Conservation (phyloP, 2,329 filamentous ascomycete genomes). For the Sporothrix sp. region DNA sequence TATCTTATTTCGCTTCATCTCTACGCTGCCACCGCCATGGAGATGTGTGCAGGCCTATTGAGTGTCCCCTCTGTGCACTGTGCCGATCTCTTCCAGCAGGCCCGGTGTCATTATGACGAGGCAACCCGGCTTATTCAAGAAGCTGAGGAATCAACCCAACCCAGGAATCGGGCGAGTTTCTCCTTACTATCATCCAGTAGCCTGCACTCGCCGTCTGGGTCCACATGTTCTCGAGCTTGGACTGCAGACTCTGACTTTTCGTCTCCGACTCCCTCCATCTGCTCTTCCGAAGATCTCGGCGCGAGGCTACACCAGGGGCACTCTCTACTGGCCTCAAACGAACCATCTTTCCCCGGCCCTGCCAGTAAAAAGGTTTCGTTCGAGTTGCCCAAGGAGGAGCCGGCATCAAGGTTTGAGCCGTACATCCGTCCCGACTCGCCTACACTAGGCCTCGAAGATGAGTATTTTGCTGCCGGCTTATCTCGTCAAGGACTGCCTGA, state of each 20-base stretch:
- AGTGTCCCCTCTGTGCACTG: constrained; percentile 37
- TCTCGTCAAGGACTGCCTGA: constrained; percentile 22
- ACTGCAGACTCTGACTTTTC: constrained; percentile 35
- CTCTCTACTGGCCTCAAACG: not conserved
- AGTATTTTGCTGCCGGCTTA: constrained; percentile 24
- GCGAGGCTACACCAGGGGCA: constrained; percentile 16
- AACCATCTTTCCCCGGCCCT: constrained; percentile 15
- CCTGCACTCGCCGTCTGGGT: constrained; percentile 38
- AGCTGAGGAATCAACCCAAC: constrained; percentile 33
- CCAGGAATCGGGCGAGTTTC: constrained; percentile 30
- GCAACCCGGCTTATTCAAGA: constrained; percentile 39
- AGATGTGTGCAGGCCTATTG: constrained; percentile 44
- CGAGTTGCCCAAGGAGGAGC: constrained; percentile 28
- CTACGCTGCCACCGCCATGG: constrained; percentile 51
- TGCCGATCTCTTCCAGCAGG: constrained; percentile 39
- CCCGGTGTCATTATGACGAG: constrained; percentile 40
- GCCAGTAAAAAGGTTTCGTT: constrained; percentile 37
- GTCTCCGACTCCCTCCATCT: constrained; percentile 38
- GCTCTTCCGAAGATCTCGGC: constrained; percentile 27
- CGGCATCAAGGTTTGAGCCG: constrained; percentile 33
- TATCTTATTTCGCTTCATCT: constrained; percentile 52
- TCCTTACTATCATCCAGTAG: constrained; percentile 29
- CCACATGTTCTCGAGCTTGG: constrained; percentile 34
- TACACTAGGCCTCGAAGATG: constrained; percentile 46
- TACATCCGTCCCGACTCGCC: constrained; percentile 50